Evolutionary conservation across 768 basidiomycete genomes (phyloP).

Genomic region (Auricularia sp.): DNA sequence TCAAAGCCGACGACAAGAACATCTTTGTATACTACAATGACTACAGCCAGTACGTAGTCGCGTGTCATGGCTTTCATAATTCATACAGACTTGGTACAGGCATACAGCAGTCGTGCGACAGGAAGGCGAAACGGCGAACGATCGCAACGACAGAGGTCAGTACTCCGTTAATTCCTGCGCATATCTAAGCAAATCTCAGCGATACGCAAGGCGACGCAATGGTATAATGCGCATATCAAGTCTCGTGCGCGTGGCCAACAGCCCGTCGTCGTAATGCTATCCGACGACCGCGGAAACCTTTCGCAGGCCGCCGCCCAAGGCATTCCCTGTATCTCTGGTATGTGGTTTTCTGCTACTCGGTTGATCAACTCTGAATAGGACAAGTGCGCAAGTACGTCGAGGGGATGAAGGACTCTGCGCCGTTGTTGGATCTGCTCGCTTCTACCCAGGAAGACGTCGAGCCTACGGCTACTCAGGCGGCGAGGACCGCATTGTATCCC

Average conservation of each 20-base stretch:
- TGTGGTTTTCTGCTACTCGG: constrained; percentile 4
- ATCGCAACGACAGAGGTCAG: constrained; percentile 86
- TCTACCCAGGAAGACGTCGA: constrained; percentile 55
- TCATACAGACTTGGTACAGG: constrained; percentile 27
- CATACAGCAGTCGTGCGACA: constrained; percentile 73
- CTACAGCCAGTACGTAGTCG: constrained; percentile 58
- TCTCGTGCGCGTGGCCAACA: constrained; percentile 36
- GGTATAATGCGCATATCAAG: constrained; percentile 76
- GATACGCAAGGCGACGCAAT: constrained; percentile 77
- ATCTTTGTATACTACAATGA: constrained; percentile 85
- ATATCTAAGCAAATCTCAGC: constrained; percentile 34
- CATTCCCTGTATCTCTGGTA: constrained; percentile 56
- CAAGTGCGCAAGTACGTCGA: constrained; percentile 76
- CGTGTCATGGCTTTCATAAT: neutral
- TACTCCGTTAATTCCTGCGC: constrained; percentile 3
- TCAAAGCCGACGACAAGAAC: constrained; percentile 77
- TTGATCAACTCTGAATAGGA: neutral
- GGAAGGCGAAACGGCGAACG: constrained; percentile 79
- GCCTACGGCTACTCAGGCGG: constrained; percentile 43
- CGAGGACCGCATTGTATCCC: constrained; percentile 56
- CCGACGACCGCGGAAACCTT: constrained; percentile 82
- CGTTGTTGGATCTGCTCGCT: constrained; percentile 76
- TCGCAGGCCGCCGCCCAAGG: constrained; percentile 60
- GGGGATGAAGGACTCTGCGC: constrained; percentile 50
- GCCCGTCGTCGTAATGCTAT: constrained; percentile 70